Evolutionary conservation across 352 stramenopile genomes (phyloP).

Genomic region (Blastocystis sp.): DNA sequence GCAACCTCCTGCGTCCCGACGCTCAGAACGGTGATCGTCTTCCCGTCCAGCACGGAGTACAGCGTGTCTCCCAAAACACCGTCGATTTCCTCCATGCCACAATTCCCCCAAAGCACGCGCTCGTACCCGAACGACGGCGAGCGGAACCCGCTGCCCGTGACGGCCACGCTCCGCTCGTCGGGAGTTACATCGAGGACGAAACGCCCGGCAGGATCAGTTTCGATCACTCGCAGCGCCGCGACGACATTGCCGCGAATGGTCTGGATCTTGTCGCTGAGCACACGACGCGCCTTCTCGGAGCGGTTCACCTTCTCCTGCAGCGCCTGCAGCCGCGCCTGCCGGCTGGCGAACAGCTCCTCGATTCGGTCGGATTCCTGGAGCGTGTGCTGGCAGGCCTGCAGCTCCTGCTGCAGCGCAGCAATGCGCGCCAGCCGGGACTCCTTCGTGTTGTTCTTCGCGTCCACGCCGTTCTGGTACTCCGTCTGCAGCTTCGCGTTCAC

Average conservation of each 20-base stretch:
- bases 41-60: slow-evolving; percentile 26
- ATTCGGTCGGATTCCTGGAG: neutral
- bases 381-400: neutral
- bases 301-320: slow-evolving; percentile 31
- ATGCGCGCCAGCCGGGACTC: slow-evolving; percentile 12
- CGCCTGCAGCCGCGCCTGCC: neutral
- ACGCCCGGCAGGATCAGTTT: neutral
- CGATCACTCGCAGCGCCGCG: neutral
- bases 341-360: neutral
- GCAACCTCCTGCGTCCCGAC: neutral
- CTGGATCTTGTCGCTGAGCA: slow-evolving; percentile 55
- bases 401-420: neutral
- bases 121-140: neutral
- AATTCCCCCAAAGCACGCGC: slow-evolving; percentile 5
- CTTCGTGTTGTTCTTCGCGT: slow-evolving; percentile 52
- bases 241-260: slow-evolving; percentile 6
- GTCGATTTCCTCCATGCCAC: neutral
- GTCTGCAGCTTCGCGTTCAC: neutral
- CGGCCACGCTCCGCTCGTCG: slow-evolving; percentile 1
- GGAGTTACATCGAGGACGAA: slow-evolving; percentile 27
- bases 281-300: slow-evolving; percentile 5
- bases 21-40: slow-evolving; percentile 7
- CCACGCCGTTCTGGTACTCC: neutral
- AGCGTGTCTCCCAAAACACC: neutral
- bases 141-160: neutral